Conservation (phyloP, 2,329 filamentous ascomycete genomes). For the Endothia cerciana region DNA sequence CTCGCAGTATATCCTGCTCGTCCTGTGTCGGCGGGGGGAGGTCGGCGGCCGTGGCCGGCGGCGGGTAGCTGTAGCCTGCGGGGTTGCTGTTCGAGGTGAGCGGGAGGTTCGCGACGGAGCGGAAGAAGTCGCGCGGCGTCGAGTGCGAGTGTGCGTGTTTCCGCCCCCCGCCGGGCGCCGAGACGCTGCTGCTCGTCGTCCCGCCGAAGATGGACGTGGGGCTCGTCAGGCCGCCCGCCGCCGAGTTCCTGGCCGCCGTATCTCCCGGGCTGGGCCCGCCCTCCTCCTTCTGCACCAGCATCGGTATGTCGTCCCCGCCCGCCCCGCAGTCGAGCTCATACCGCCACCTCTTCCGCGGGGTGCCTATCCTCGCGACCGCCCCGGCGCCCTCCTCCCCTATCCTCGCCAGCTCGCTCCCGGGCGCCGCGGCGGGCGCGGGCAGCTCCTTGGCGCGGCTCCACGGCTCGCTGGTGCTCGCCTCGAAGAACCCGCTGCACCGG, state of each 20-base stretch:
- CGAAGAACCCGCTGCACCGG: slow-evolving; percentile 92
- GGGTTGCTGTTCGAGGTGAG: slow-evolving; percentile 54
- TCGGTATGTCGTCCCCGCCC: slow-evolving; percentile 77
- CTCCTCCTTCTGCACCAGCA: slow-evolving; percentile 80
- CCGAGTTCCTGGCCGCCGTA: slow-evolving; percentile 18
- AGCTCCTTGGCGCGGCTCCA: slow-evolving; percentile 53
- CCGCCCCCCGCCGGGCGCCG: slow-evolving; percentile 47
- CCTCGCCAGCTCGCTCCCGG: slow-evolving; percentile 53
- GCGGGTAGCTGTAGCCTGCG: slow-evolving; percentile 41
- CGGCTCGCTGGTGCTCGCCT: slow-evolving; percentile 79
- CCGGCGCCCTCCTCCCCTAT: slow-evolving; percentile 52
- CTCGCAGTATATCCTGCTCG: slow-evolving; percentile 77
- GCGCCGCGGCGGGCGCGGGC: slow-evolving; percentile 39
- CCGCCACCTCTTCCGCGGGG: slow-evolving; percentile 70
- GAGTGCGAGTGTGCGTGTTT: slow-evolving; percentile 56
- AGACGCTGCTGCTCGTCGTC: slow-evolving; percentile 42
- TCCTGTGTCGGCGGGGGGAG: slow-evolving; percentile 55
- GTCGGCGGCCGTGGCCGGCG: slow-evolving; percentile 31
- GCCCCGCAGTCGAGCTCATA: slow-evolving; percentile 84
- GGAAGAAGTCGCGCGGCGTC: slow-evolving; percentile 68
- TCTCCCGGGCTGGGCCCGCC: slow-evolving; percentile 22
- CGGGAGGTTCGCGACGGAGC: slow-evolving; percentile 81
- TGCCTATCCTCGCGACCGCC: slow-evolving; percentile 41
- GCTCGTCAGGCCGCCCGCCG: slow-evolving; percentile 18
- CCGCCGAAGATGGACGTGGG: slow-evolving; percentile 60